Conservation (phyloP, 1,284 basidiomycete species). For the Leccinum angustisporum region DNA sequence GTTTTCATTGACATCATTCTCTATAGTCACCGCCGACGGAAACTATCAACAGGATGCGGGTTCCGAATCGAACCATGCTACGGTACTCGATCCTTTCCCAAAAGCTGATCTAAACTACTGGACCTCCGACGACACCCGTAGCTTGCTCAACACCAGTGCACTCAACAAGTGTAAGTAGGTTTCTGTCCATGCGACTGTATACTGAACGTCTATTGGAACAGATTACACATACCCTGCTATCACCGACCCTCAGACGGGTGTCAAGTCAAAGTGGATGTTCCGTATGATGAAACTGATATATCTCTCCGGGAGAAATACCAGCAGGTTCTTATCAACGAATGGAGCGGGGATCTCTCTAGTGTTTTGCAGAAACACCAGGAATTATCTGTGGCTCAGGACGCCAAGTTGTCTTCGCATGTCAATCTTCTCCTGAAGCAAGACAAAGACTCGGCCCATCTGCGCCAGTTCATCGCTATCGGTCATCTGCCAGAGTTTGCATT, state of each 20-base stretch:
- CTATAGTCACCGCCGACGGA: slow-evolving; percentile 2
- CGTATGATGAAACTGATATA: slow-evolving; percentile 10
- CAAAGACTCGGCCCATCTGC: neutral
- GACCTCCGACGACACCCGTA: slow-evolving; percentile 13
- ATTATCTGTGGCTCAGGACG: neutral
- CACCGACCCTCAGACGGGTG: slow-evolving; percentile 3
- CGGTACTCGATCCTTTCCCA: slow-evolving; percentile 14
- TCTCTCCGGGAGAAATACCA: slow-evolving; percentile 16
- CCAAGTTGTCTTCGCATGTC: neutral
- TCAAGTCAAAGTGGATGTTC: slow-evolving; percentile 16
- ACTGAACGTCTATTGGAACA: neutral
- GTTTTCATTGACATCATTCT: neutral
- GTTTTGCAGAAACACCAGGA: neutral
- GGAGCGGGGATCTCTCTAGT: neutral
- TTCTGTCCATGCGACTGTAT: neutral
- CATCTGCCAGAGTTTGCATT: slow-evolving; percentile 20
- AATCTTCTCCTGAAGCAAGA: slow-evolving; percentile 13
- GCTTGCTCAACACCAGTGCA: neutral
- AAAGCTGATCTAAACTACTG: slow-evolving; percentile 1
- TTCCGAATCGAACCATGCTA: neutral
- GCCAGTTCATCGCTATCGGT: slow-evolving; percentile 8
- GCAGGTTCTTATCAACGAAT: slow-evolving; percentile 6
- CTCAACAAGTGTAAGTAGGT: slow-evolving; percentile 7
- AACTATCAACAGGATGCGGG: neutral
- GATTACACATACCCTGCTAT: slow-evolving; percentile 23